Conservation (phyloP, 306 rosid species). For the Lithocarpus polystachyus region DNA sequence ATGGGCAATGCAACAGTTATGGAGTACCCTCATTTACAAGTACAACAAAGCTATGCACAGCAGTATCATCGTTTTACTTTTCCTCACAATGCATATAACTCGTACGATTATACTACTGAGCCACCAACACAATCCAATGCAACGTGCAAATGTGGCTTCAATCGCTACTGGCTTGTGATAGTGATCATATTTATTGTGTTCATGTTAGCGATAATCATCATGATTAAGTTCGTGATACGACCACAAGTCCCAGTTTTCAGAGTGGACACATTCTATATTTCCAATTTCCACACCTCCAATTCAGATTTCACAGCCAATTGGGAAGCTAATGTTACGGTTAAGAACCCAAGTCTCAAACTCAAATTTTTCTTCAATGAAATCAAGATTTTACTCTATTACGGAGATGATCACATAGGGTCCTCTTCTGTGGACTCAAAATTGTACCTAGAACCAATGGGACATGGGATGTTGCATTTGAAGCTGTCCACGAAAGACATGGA, state of each 20-base stretch:
- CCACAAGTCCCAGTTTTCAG: slow-evolving; percentile 33
- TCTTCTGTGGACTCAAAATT: slow-evolving; percentile 18
- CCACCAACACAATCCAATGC: not conserved
- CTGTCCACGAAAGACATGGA: slow-evolving; percentile 10
- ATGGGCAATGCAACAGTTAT: no score
- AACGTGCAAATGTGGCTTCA: slow-evolving; percentile 3
- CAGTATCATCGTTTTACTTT: no score
- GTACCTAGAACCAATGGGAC: not conserved
- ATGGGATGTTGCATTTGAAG: not conserved
- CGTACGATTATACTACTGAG: not conserved
- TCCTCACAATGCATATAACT: no score
- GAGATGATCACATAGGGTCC: not conserved
- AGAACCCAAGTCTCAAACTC: slow-evolving; percentile 33
- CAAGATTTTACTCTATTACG: slow-evolving; percentile 22
- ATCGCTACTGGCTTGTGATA: slow-evolving; percentile 30
- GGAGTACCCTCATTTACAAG: no score
- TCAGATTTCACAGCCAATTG: slow-evolving; percentile 28
- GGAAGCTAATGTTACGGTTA: slow-evolving; percentile 18
- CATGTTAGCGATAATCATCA: slow-evolving; percentile 3
- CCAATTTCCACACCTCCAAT: slow-evolving; percentile 29
- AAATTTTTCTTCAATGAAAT: not conserved
- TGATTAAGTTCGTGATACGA: slow-evolving; percentile 17
- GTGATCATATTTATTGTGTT: not conserved
- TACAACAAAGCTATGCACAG: no score
- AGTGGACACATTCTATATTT: slow-evolving; percentile 27